Conservation (phyloP, 148 eudicot genomes). For the Cornus florida region DNA sequence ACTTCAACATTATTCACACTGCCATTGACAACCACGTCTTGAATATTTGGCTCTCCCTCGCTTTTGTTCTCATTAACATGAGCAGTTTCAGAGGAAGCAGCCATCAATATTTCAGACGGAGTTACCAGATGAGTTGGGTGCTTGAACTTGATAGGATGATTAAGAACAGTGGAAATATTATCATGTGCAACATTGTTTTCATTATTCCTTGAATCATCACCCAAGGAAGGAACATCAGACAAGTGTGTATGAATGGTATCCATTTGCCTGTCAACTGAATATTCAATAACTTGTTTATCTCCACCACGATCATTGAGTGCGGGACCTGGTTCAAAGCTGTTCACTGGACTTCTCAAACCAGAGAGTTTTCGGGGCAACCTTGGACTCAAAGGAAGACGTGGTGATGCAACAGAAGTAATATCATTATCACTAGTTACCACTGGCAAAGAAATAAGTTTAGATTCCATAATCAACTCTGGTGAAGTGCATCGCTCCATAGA, state of each 20-base stretch:
- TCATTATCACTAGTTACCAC: constrained; percentile 46
- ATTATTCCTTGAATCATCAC: constrained; percentile 35
- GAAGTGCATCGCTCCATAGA: constrained; percentile 36
- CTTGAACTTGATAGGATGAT: constrained; percentile 59
- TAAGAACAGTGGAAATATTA: constrained; percentile 44
- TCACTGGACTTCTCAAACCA: constrained; percentile 38
- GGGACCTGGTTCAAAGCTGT: constrained; percentile 34
- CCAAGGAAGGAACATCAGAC: constrained; percentile 48
- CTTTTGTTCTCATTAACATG: constrained; percentile 46
- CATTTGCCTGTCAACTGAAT: constrained; percentile 68
- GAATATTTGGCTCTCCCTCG: constrained; percentile 55
- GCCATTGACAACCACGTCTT: constrained; percentile 55
- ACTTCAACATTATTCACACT: constrained; percentile 58
- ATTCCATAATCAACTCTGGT: constrained; percentile 49
- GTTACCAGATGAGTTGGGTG: constrained; percentile 97
- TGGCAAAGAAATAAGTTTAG: constrained; percentile 34
- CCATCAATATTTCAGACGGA: constrained; percentile 86
- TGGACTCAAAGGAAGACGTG: constrained; percentile 70
- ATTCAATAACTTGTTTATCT: constrained; percentile 56
- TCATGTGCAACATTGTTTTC: constrained; percentile 50
- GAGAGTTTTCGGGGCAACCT: constrained; percentile 58
- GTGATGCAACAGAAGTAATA: constrained; percentile 51
- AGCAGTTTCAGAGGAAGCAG: constrained; percentile 61
- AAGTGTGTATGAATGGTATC: constrained; percentile 48
- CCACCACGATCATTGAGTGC: constrained; percentile 39